Percentiles rank a stretch among this genome's conserved stretches.
Evolutionary conservation across 2,329 filamentous ascomycete genomes (phyloP).

Genomic region (Botryotinia narcissicola): DNA sequence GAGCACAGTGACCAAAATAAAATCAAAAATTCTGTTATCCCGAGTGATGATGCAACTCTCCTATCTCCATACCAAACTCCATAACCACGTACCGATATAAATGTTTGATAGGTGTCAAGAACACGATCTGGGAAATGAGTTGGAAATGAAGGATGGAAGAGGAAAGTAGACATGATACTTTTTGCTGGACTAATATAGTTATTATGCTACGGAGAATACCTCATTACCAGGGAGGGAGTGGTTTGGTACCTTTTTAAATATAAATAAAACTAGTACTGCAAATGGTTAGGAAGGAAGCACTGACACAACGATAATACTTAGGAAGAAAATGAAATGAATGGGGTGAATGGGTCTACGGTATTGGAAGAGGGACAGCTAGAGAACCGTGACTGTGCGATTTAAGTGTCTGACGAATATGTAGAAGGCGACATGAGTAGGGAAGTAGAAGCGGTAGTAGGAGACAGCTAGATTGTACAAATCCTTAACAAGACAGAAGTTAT

Average conservation of each 20-base stretch:
- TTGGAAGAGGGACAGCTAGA: slow-evolving; percentile 10
- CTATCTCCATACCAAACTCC: not conserved
- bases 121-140: slow-evolving; percentile 4
- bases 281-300: slow-evolving; percentile 5
- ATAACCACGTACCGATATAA: slow-evolving; percentile 1
- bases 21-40: not conserved
- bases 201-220: not conserved
- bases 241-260: not conserved
- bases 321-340: not conserved
- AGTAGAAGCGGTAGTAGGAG: not conserved
- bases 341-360: not conserved
- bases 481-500: not conserved
- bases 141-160: slow-evolving; percentile 1
- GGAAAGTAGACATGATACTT: slow-evolving; percentile 5
- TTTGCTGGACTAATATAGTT: not conserved
- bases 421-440: not conserved
- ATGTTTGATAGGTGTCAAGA: slow-evolving; percentile 9
- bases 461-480: too few relatives aligned
- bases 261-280: not conserved
- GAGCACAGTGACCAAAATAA: not conserved
- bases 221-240: not conserved
- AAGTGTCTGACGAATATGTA: not conserved
- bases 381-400: not conserved
- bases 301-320: slow-evolving; percentile 10
- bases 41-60: slow-evolving; percentile 3